Percentiles rank a stretch among this genome's conserved stretches.
These are phyloP conservation scores for Anthoceros angustus DNA, from an alignment of 225 moss, liverwort and hornwort genomes.

Conservation along the genomic window DNA sequence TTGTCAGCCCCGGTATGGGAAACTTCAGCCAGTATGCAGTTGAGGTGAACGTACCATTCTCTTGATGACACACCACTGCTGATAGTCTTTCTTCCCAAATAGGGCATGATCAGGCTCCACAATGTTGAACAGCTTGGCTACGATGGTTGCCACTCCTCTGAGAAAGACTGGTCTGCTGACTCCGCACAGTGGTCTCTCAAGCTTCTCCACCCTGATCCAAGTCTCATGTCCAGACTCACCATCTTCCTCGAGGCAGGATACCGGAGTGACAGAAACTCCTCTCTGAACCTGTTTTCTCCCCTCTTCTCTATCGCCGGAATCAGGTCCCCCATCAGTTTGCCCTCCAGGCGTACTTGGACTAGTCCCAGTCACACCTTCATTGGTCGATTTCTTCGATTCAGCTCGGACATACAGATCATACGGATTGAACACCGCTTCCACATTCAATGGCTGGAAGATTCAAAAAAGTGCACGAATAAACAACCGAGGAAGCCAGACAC, in stretches of 20 bases:
- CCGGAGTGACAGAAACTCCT: slow-evolving; percentile 7
- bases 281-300: slow-evolving; percentile 1
- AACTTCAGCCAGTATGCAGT: neutral
- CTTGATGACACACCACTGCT: slow-evolving; percentile 78
- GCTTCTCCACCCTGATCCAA: slow-evolving; percentile 72
- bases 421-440: slow-evolving; percentile 71
- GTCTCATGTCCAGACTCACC: slow-evolving; percentile 55
- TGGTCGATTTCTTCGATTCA: slow-evolving; percentile 3
- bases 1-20: neutral
- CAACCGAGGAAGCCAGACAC: too few relatives aligned
- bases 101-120: slow-evolving; percentile 79
- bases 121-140: slow-evolving; percentile 73
- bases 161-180: slow-evolving; percentile 66
- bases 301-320: neutral
- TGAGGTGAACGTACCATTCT: slow-evolving; percentile 35
- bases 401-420: slow-evolving; percentile 56
- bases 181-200: slow-evolving; percentile 73
- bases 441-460: slow-evolving; percentile 38
- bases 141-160: slow-evolving; percentile 69
- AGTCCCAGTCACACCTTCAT: neutral
- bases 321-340: neutral
- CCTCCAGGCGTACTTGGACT: neutral
- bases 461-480: neutral
- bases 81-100: slow-evolving; percentile 91
- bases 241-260: slow-evolving; percentile 3